Evolutionary conservation across 208 protist genomes (phyloP), one percentile per base, ranked within the genome.

Genomic region (Naegleria fowleri): DNA sequence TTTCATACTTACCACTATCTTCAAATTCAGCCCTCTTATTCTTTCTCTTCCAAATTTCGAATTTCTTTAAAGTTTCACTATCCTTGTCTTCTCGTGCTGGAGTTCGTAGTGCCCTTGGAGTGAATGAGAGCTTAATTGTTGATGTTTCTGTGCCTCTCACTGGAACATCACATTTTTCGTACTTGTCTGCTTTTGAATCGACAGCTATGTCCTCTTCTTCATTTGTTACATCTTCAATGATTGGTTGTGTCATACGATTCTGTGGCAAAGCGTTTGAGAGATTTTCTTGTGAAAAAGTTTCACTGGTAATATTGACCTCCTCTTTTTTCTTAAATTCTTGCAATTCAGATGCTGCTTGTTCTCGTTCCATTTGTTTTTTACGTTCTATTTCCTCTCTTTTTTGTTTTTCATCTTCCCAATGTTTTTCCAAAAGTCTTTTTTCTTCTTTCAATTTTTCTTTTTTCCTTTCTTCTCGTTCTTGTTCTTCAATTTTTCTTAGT

Each of bases 81-180:
- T 87, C 83, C 41, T 87, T 87, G 83, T 87, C 83, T 19, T 87
- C 83, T 48, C 83, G 40, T 22, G 83, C 83, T 51, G 83, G 83
- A 52, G 83, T 87, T 29, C 33, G 9, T 15, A 87, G n/a, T 51
- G 41, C 19, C 52, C 83, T 87, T 41, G 83, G 83, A 22, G 83
- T 87, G 19, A 87, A 87, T 51, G 15, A 40, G 7, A 87, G 13
- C 40, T 87, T 87, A 40, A 87, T 51, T 48, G 36, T 87, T 67
- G 55, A 67, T 22, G 55, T 67, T 67, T 67, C 55, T 67, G 55
- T 51, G 5, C 38, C 13, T 36, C 83, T 11, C 0, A 40, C 29
- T 40, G 22, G 15, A 15, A 5, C 36, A 52, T 13, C 25, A 38
- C 11, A 41, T 29, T 4, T 41, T 29, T 25, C 33, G 15, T 36